Evolutionary conservation across 208 protist species (phyloP), one percentile per base, ranked within the genome.

Genomic region (Trypanosomatidae sp.): DNA sequence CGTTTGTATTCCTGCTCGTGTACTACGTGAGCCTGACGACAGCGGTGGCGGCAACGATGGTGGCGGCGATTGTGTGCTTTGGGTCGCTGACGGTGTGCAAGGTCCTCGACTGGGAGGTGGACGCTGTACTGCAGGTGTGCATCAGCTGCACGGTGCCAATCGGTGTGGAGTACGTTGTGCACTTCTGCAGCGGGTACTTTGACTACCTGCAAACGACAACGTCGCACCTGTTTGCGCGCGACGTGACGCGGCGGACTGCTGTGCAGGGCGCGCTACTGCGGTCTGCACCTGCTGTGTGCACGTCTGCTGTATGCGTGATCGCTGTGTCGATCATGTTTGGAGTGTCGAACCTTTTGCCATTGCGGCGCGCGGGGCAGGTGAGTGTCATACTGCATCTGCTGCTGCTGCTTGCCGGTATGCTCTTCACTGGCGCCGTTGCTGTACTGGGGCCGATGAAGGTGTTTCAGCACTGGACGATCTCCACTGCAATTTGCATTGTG

Each of bases 181-280:
- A 89, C 74, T 77, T 88, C 58, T 69, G 73, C 52, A 79, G 71
- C 41, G 84, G 82, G 15, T 91, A 91, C 79, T 82, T 81, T 28
- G 87, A 91, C 71, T 91, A 88, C 69, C 69, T 91, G 68, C 82
- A 91, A 55, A 81, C 77, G 56, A 86, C 84, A 43, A 85, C 85
- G 43, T 89, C 87, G 33, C 76, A 88, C 60, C 74, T 91, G 41
- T 86, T 91, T 46, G 87, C 87, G 13, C 50, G 53, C 17, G 71
- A 77, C 39, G 77, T 84, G 25, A 86, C 81, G 46, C 72, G 79
- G 41, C 44, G 49, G 5, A 52, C 62, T 10, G 87, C 87, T 10
- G 46, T 89, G 36, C 77, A 73, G 66, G 84, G 79, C 8, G 60
- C 87, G 55, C 12, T 89, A 10, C 69, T 85, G 10, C 81, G 84